Evolutionary conservation across 1,139 yeast genomes (phyloP).

Genomic region (Scheffersomyces illinoinensis): DNA sequence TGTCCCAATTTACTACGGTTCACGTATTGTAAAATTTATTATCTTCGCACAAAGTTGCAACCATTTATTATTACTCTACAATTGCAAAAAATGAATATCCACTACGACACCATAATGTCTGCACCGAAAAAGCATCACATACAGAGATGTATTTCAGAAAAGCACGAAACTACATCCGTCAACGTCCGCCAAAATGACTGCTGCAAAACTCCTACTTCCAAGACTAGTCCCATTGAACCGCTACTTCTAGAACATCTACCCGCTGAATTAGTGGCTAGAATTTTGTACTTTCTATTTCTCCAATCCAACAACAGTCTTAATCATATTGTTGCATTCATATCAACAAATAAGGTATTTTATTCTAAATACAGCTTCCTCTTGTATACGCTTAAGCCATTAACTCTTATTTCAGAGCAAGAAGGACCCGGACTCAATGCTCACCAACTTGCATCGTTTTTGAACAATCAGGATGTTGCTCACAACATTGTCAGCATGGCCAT

Average conservation of each 20-base stretch:
- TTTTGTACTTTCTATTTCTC: conserved; percentile 2
- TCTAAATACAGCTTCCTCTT: conserved; percentile 3
- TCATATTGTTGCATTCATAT: conserved; percentile 4
- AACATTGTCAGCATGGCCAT: not conserved
- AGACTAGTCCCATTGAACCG: not conserved
- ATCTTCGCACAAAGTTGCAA: not conserved
- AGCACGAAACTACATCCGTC: too few relatives aligned
- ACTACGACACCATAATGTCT: not conserved
- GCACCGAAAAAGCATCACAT: not conserved
- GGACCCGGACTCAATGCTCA: not conserved
- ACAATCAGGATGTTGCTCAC: not conserved
- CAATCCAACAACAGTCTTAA: not conserved
- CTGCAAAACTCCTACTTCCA: not conserved
- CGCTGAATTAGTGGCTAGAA: conserved; percentile 1
- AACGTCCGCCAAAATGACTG: not conserved
- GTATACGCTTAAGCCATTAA: conserved; percentile 4
- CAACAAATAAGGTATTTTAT: conserved; percentile 6
- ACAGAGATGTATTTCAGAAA: not conserved
- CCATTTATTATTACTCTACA: not conserved
- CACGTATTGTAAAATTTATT: too few relatives aligned
- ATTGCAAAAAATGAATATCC: not conserved
- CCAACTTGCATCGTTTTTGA: not conserved
- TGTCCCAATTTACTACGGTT: not conserved
- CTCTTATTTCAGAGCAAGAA: not conserved
- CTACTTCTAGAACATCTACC: not conserved